A percentile compares a stretch with the other conserved stretches of the same genome.
These are phyloP conservation scores for Boletus eberwhitei DNA, from an alignment of 768 basidiomycete genomes.

Conservation along the genomic window DNA sequence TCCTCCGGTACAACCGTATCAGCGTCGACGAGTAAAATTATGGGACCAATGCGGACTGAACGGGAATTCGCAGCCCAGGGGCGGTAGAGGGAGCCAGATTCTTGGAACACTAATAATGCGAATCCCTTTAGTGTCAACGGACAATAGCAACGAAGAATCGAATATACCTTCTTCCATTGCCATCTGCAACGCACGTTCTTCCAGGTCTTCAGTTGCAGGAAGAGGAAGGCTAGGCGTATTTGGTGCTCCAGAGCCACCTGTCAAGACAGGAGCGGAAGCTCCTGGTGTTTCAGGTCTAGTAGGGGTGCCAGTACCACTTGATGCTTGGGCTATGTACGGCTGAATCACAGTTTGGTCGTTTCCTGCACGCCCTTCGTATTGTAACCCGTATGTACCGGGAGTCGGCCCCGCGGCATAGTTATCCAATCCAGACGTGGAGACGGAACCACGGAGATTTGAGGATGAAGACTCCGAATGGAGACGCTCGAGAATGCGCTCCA, in stretches of 20 bases:
- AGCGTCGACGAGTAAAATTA: conserved; percentile 82
- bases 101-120: conserved; percentile 43
- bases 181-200: conserved; percentile 47
- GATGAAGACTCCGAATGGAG: conserved; percentile 28
- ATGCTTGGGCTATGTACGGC: conserved; percentile 9
- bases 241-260: conserved; percentile 4
- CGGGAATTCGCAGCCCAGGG: conserved; percentile 79
- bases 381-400: conserved; percentile 53
- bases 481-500: conserved; percentile 29
- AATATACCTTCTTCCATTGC: conserved; percentile 49
- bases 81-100: conserved; percentile 53
- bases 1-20: conserved; percentile 90
- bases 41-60: conserved; percentile 68
- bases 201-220: conserved; percentile 36
- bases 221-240: conserved; percentile 9
- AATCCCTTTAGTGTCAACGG: conserved; percentile 38
- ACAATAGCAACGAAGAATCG: conserved; percentile 31
- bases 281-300: conserved; percentile 25
- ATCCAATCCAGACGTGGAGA: conserved; percentile 24
- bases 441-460: conserved; percentile 18
- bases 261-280: conserved; percentile 11
- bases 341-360: conserved; percentile 46
- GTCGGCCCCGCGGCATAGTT: conserved; percentile 27
- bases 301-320: conserved; percentile 26
- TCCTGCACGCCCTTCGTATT: conserved; percentile 63